Conservation (phyloP, 257 asterid species). For the Euphrasia confusa region DNA sequence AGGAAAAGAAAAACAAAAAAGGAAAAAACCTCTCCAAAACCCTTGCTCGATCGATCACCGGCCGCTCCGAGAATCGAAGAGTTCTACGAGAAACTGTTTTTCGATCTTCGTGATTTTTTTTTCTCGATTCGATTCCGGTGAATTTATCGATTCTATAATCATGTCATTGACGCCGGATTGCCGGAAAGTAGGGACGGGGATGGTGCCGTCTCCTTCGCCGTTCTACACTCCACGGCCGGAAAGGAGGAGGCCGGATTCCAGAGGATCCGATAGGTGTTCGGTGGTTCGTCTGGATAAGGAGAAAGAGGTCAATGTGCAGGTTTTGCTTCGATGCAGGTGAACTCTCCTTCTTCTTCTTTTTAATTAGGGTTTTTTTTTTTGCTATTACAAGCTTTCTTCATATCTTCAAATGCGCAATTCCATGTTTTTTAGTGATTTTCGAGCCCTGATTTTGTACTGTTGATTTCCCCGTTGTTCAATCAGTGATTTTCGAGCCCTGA, state of each 20-base stretch:
- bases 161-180: conserved; percentile 65
- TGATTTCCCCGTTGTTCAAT: no score
- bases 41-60: conserved; percentile 16
- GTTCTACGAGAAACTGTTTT: not conserved
- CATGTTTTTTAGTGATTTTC: no score
- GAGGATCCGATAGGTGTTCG: conserved; percentile 47
- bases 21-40: conserved; percentile 8
- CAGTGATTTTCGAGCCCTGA: not conserved
- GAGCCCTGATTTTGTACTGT: no score
- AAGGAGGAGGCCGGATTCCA: conserved; percentile 57
- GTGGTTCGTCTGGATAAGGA: conserved; percentile 50
- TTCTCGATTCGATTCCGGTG: no score
- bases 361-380: no score
- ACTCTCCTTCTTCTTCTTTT: not conserved
- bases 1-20: not conserved
- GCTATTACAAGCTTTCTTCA: no score
- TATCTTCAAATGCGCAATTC: no score
- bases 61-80: not conserved
- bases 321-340: conserved; percentile 86
- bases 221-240: conserved; percentile 75
- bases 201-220: conserved; percentile 71
- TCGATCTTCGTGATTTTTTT: not conserved
- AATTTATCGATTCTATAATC: not conserved
- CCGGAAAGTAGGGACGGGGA: conserved; percentile 49
- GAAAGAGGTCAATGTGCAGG: conserved; percentile 76